Evolutionary conservation across 1,139 yeast species (phyloP).

Genomic region (Tardiomyces blankii): DNA sequence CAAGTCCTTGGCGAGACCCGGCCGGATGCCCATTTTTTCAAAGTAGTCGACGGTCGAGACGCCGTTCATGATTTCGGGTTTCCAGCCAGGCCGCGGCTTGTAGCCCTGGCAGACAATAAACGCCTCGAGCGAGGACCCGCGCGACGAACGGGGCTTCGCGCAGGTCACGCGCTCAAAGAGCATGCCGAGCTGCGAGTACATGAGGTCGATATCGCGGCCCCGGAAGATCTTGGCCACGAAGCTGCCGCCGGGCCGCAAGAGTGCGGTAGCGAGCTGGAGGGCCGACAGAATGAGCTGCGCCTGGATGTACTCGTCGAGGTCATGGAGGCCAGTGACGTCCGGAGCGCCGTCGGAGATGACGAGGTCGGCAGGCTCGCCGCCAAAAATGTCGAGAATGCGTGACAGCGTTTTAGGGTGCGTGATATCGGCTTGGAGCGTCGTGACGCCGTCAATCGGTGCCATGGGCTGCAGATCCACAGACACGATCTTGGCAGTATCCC

Average conservation of each 20-base stretch:
- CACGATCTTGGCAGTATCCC: conserved; percentile 44
- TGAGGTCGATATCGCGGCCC: conserved; percentile 86
- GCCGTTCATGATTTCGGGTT: conserved; percentile 44
- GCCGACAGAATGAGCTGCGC: conserved; percentile 90
- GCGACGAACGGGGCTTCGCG: conserved; percentile 89
- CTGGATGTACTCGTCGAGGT: conserved; percentile 91
- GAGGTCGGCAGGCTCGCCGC: conserved; percentile 88
- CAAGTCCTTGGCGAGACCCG: conserved; percentile 1
- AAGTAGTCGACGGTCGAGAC: conserved; percentile 72
- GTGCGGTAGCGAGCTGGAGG: conserved; percentile 77
- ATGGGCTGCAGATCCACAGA: conserved; percentile 96
- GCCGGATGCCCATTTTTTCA: conserved; percentile 41
- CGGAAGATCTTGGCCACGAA: conserved; percentile 95
- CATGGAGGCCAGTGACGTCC: conserved; percentile 95
- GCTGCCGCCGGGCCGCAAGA: conserved; percentile 78
- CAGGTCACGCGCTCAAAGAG: conserved; percentile 80
- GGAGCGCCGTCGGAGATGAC: conserved; percentile 98
- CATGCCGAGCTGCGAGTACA: conserved; percentile 79
- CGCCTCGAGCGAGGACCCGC: conserved; percentile 90
- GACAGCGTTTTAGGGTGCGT: conserved; percentile 86
- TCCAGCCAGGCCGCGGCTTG: conserved; percentile 73
- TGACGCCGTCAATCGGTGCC: conserved; percentile 87
- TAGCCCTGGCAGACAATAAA: conserved; percentile 88
- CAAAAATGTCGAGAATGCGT: conserved; percentile 66
- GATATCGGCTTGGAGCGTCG: conserved; percentile 87